A percentile compares a stretch with the other conserved stretches of the same genome.
phyloP scores from a whole-genome alignment of 495 filamentous ascomycete species.

The Annulohypoxylon nitens region DNA sequence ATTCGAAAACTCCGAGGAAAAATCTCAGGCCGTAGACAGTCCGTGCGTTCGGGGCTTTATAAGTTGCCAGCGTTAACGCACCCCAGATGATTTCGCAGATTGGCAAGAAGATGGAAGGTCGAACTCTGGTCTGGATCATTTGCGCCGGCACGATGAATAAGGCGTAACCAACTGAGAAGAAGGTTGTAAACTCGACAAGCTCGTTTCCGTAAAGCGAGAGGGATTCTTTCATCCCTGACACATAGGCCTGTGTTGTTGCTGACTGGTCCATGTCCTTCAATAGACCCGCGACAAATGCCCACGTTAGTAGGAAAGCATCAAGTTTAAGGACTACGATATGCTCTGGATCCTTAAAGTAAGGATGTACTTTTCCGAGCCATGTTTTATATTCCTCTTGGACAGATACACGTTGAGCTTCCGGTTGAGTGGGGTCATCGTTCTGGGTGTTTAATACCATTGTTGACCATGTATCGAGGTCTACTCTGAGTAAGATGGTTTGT shows the following conservation, averaged over 20 bases:
- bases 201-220: conserved; percentile 63
- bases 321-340: conserved; percentile 47
- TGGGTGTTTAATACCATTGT: background rate
- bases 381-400: background rate
- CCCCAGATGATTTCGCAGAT: conserved; percentile 50
- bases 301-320: conserved; percentile 48
- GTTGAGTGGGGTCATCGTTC: background rate
- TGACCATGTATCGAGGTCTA: background rate
- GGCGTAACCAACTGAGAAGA: conserved; percentile 65
- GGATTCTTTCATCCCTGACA: conserved; percentile 66
- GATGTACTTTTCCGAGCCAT: conserved; percentile 32
- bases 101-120: conserved; percentile 49
- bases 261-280: conserved; percentile 59
- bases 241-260: conserved; percentile 66
- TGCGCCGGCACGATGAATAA: conserved; percentile 66
- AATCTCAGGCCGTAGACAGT: conserved; percentile 50
- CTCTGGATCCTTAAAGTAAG: conserved; percentile 22
- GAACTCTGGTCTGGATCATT: conserved; percentile 61
- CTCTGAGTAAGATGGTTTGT: background rate
- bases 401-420: background rate
- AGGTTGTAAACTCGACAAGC: conserved; percentile 58
- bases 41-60: conserved; percentile 19
- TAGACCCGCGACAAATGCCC: conserved; percentile 50
- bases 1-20: conserved; percentile 61
- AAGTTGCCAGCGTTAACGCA: conserved; percentile 46